phyloP scores from a whole-genome alignment of 257 asterid genomes.

The Gynochthodes officinalis region DNA sequence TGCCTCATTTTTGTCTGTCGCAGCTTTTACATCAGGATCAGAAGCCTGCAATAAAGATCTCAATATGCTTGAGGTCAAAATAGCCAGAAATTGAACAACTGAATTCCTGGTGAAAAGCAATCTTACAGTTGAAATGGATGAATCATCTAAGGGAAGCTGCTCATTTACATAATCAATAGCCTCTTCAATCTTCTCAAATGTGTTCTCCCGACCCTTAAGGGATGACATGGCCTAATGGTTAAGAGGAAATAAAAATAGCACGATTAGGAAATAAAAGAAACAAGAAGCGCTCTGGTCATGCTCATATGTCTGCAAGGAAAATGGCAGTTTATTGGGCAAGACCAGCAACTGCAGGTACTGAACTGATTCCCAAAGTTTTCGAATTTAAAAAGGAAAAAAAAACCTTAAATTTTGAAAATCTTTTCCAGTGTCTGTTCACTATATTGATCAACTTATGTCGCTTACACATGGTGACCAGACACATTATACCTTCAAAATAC shows the following conservation, averaged over 20 bases:
- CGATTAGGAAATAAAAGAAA: background rate
- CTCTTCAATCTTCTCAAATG: constrained; percentile 65
- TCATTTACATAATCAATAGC: constrained; percentile 42
- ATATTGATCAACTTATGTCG: background rate
- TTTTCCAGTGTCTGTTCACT: background rate
- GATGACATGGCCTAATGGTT: constrained; percentile 61
- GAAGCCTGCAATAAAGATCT: constrained; percentile 45
- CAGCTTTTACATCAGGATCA: constrained; percentile 40
- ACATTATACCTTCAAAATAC: background rate
- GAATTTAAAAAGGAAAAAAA: background rate
- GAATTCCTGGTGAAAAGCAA: constrained; percentile 16
- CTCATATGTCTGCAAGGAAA: background rate
- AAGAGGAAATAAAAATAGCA: constrained; percentile 6
- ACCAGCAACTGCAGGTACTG: background rate
- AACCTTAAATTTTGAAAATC: background rate
- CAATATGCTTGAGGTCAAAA: constrained; percentile 12
- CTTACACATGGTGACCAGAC: background rate
- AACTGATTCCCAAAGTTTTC: background rate
- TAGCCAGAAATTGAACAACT: constrained; percentile 10
- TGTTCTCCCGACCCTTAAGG: constrained; percentile 45
- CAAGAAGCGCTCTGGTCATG: no score
- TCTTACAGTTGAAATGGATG: constrained; percentile 38
- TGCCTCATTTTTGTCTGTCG: constrained; percentile 43
- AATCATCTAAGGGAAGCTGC: constrained; percentile 37
- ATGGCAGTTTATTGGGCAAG: background rate